Conservation (phyloP, 2,329 filamentous ascomycete genomes). For the Alternaria alternata region DNA sequence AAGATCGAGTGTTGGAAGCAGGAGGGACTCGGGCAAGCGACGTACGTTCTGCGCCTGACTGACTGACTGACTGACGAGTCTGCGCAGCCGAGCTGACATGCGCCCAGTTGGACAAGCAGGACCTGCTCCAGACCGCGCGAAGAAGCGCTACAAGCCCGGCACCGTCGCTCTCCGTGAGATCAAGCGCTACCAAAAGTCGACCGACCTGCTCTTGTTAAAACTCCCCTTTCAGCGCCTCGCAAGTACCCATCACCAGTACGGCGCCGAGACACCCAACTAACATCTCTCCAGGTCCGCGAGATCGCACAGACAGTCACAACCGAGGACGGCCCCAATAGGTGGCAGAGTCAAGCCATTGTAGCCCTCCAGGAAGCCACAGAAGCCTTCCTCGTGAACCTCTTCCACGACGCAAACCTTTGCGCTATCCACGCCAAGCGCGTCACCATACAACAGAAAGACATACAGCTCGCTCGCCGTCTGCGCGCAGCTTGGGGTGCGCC, state of each 20-base stretch:
- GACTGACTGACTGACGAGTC: neutral
- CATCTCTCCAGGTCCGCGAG: slow-evolving; percentile 69
- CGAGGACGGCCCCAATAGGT: slow-evolving; percentile 67
- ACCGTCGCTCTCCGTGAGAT: slow-evolving; percentile 99
- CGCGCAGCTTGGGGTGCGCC: slow-evolving; percentile 71
- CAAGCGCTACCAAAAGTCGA: slow-evolving; percentile 96
- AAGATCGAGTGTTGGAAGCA: slow-evolving; percentile 24
- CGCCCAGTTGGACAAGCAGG: slow-evolving; percentile 41
- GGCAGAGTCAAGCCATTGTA: slow-evolving; percentile 97
- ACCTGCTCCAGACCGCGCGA: slow-evolving; percentile 44
- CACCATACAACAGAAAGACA: slow-evolving; percentile 97
- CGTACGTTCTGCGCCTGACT: slow-evolving; percentile 19
- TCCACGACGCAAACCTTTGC: slow-evolving; percentile 98
- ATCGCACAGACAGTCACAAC: slow-evolving; percentile 77
- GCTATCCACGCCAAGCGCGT: slow-evolving; percentile 99
- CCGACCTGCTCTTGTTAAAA: slow-evolving; percentile 95
- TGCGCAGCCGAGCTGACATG: slow-evolving; percentile 12
- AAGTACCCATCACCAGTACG: slow-evolving; percentile 16
- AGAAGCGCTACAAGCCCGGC: slow-evolving; percentile 61
- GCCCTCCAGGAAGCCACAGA: slow-evolving; percentile 98
- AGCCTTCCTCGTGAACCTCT: slow-evolving; percentile 97
- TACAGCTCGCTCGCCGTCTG: slow-evolving; percentile 94
- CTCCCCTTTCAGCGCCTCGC: slow-evolving; percentile 96
- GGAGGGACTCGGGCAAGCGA: slow-evolving; percentile 32
- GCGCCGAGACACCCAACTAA: slow-evolving; percentile 54